Evolutionary conservation across 352 stramenopile species (phyloP).

Genomic region (Pythium biforme): DNA sequence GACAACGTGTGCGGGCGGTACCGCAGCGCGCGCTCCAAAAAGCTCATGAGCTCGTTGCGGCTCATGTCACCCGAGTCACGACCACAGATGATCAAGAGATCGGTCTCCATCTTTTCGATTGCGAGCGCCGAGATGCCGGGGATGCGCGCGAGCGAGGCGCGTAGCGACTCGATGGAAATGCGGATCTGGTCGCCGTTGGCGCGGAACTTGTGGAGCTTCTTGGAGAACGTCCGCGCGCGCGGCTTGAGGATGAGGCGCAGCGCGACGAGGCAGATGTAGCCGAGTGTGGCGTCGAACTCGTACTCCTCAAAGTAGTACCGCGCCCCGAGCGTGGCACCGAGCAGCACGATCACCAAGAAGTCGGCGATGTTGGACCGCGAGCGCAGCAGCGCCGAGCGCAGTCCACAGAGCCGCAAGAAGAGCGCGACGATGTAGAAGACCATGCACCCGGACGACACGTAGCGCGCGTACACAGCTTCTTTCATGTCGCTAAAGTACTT

Average conservation of each 20-base stretch:
- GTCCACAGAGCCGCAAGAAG: slow-evolving; percentile 65
- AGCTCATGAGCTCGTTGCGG: slow-evolving; percentile 85
- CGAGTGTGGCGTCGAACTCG: slow-evolving; percentile 73
- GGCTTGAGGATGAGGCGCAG: slow-evolving; percentile 85
- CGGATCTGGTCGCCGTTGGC: slow-evolving; percentile 84
- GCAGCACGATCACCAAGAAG: slow-evolving; percentile 62
- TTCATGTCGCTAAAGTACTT: slow-evolving; percentile 58
- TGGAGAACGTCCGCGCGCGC: slow-evolving; percentile 77
- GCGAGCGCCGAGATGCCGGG: slow-evolving; percentile 76
- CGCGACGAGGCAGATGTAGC: slow-evolving; percentile 65
- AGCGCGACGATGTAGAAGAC: slow-evolving; percentile 85
- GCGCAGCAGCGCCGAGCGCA: slow-evolving; percentile 73
- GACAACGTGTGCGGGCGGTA: slow-evolving; percentile 75
- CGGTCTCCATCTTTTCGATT: slow-evolving; percentile 90
- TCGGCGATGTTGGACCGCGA: slow-evolving; percentile 85
- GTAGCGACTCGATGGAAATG: slow-evolving; percentile 83
- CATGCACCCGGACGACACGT: slow-evolving; percentile 73
- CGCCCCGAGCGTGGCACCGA: slow-evolving; percentile 51
- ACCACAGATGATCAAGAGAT: slow-evolving; percentile 87
- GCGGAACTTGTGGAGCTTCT: slow-evolving; percentile 88
- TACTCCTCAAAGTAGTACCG: slow-evolving; percentile 53
- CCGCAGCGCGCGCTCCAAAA: slow-evolving; percentile 75
- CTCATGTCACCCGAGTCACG: slow-evolving; percentile 86
- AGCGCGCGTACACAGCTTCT: slow-evolving; percentile 64
- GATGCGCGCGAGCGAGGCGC: slow-evolving; percentile 75